These are phyloP conservation scores for Madurella mycetomatis DNA, from an alignment of 2,329 filamentous ascomycete genomes.

Conservation along the genomic window DNA sequence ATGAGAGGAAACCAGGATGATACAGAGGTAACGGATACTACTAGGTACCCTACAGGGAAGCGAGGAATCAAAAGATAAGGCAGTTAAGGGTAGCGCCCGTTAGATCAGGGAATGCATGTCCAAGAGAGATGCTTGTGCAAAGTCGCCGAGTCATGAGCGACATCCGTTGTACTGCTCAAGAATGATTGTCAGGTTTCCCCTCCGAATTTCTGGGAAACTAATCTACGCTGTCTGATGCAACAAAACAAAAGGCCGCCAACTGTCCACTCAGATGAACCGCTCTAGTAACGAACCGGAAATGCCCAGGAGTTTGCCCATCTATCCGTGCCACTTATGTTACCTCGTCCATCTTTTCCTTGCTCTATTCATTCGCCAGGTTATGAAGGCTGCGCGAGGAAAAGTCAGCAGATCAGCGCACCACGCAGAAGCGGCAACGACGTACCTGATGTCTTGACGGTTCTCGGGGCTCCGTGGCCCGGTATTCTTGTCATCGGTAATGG, in stretches of 20 bases:
- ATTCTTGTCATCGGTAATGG: background rate
- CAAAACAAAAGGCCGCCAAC: background rate
- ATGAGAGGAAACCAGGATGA: too few species aligned
- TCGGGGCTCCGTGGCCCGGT: constrained; percentile 15
- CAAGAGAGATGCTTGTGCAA: too few species aligned
- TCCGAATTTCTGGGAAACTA: background rate
- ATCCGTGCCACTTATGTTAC: background rate
- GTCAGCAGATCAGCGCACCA: background rate
- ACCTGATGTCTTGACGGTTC: constrained; percentile 33
- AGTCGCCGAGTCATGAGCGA: too few species aligned
- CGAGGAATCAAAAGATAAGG: too few species aligned
- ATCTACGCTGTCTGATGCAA: background rate
- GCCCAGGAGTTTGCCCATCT: too few species aligned
- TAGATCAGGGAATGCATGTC: too few species aligned
- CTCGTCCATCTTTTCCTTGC: background rate
- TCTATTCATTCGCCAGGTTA: constrained; percentile 18
- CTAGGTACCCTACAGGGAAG: too few species aligned
- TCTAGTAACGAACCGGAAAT: background rate
- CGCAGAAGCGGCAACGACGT: constrained; percentile 5
- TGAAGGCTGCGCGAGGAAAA: constrained; percentile 18
- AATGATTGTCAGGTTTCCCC: too few species aligned
- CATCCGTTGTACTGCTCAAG: too few species aligned
- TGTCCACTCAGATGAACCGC: background rate
- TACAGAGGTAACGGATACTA: too few species aligned
- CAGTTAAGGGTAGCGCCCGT: too few species aligned